Conservation (phyloP, 805 yeast genomes). For the Ogataea nitratoaversa region DNA sequence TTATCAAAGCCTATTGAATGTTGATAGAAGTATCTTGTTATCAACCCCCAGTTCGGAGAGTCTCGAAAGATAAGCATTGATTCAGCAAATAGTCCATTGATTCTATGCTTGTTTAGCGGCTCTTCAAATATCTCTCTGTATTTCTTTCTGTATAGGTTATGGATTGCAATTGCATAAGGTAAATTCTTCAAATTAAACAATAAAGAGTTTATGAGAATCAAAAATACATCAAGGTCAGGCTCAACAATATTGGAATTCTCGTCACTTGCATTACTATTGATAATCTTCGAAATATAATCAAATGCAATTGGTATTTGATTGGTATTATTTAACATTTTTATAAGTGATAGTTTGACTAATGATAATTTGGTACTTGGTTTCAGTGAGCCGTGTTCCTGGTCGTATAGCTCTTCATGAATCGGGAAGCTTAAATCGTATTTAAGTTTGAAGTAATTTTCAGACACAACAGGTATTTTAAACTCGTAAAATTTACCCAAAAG, state of each 20-base stretch:
- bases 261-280: background rate
- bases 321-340: background rate
- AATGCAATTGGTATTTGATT: background rate
- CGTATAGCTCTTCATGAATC: conserved; percentile 1
- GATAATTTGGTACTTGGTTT: background rate
- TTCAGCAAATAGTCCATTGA: conserved; percentile 11
- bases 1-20: conserved; percentile 9
- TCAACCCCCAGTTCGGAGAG: conserved; percentile 15
- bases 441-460: conserved; percentile 1
- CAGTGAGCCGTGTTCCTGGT: background rate
- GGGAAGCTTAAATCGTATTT: conserved; percentile 10
- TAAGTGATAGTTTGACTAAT: background rate
- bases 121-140: conserved; percentile 4
- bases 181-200: conserved; percentile 12
- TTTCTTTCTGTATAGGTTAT: conserved; percentile 7
- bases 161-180: conserved; percentile 19
- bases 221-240: conserved; percentile 5
- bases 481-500: conserved; percentile 5
- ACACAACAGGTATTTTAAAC: conserved; percentile 8
- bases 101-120: conserved; percentile 1
- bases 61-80: conserved; percentile 14
- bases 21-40: conserved; percentile 16
- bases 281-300: background rate
- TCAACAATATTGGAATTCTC: background rate
- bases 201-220: conserved; percentile 8